Evolutionary conservation across 257 asterid species (phyloP).

Genomic region (Lantana camara): DNA sequence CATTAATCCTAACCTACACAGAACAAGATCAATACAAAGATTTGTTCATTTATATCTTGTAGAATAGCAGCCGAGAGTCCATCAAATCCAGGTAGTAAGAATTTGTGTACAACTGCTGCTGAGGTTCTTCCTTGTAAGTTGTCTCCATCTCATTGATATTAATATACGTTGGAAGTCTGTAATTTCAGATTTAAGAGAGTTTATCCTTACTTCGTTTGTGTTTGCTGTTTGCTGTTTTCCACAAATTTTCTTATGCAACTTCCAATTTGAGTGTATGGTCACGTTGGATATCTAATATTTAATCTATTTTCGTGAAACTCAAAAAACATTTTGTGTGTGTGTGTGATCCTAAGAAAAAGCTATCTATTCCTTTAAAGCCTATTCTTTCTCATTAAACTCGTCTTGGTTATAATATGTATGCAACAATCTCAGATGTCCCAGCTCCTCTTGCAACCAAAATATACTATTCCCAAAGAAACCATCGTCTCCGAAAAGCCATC

Average conservation of each 20-base stretch:
- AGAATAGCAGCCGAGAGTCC: slow-evolving; percentile 55
- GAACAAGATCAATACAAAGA: slow-evolving; percentile 16
- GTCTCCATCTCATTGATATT: slow-evolving; percentile 24
- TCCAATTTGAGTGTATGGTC: slow-evolving; percentile 13
- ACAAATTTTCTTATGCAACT: background rate
- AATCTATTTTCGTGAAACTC: background rate
- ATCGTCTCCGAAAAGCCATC: slow-evolving; percentile 64
- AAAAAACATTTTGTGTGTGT: background rate
- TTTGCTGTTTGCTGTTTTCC: slow-evolving; percentile 13
- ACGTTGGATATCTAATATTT: no score
- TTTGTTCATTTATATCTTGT: slow-evolving; percentile 35
- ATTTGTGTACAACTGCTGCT: slow-evolving; percentile 36
- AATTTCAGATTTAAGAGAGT: slow-evolving; percentile 13
- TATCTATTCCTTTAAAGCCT: slow-evolving; percentile 1
- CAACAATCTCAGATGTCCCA: slow-evolving; percentile 61
- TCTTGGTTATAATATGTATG: slow-evolving; percentile 26
- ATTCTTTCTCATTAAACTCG: background rate
- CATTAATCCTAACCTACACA: slow-evolving; percentile 3
- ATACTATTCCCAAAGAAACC: slow-evolving; percentile 72
- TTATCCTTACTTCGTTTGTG: slow-evolving; percentile 1
- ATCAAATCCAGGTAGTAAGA: slow-evolving; percentile 44
- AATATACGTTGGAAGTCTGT: slow-evolving; percentile 17
- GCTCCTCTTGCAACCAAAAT: slow-evolving; percentile 90
- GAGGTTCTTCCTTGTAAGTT: slow-evolving; percentile 52
- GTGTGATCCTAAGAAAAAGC: background rate